Percentiles rank a stretch among this genome's conserved stretches.
These are phyloP conservation scores for Triangularia verruculosa DNA, from an alignment of 2,329 filamentous ascomycete species.

Conservation along the genomic window DNA sequence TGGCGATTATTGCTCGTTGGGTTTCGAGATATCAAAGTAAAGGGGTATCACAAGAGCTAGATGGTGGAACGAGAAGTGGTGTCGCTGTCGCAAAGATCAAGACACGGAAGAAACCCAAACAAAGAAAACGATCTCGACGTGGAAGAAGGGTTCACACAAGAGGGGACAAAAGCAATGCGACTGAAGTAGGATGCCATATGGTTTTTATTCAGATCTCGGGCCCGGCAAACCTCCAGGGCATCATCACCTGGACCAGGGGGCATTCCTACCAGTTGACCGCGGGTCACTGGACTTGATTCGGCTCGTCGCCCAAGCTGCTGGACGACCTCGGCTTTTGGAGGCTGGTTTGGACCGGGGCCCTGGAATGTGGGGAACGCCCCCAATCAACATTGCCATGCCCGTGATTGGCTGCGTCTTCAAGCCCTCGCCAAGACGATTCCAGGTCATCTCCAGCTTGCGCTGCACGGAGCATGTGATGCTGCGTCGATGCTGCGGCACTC, in stretches of 20 bases:
- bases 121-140: not conserved
- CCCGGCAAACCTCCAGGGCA: not conserved
- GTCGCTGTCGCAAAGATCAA: not conserved
- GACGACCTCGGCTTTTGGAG: constrained; percentile 25
- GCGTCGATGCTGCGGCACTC: constrained; percentile 11
- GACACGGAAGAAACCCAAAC: constrained; percentile 1
- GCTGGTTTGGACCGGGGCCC: constrained; percentile 9
- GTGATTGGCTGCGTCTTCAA: constrained; percentile 20
- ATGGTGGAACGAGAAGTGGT: constrained; percentile 1
- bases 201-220: not conserved
- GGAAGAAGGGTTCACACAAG: not conserved
- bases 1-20: constrained; percentile 27
- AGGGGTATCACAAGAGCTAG: constrained; percentile 9
- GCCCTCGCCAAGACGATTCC: not conserved
- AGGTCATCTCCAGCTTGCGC: constrained; percentile 2
- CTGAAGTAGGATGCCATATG: not conserved
- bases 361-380: constrained; percentile 18
- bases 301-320: constrained; percentile 9
- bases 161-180: not conserved
- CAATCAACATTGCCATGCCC: constrained; percentile 10
- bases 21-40: not conserved
- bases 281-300: constrained; percentile 12
- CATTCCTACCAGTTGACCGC: constrained; percentile 1
- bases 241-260: not conserved
- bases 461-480: constrained; percentile 21